A percentile compares a stretch with the other conserved stretches of the same genome.
phyloP scores from a whole-genome alignment of 2,329 filamentous ascomycete species.

The Clonostachys chloroleuca region DNA sequence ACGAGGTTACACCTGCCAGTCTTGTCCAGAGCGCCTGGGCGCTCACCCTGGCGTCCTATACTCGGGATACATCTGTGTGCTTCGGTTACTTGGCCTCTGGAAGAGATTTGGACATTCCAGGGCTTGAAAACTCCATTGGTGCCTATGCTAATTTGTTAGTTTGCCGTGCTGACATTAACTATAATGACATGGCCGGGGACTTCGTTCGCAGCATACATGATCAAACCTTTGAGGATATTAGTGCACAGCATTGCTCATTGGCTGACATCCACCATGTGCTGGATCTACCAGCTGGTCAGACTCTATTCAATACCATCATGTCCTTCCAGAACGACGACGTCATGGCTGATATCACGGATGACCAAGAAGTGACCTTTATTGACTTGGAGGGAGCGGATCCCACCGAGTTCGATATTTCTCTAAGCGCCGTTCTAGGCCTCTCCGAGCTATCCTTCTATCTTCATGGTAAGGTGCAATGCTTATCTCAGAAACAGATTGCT shows the following conservation, averaged over 20 bases:
- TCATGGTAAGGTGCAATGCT: neutral
- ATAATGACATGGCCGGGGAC: neutral
- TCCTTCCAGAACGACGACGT: neutral
- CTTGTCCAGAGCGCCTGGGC: slow-evolving; percentile 1
- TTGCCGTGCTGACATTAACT: neutral
- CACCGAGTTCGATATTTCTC: no score
- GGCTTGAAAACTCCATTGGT: slow-evolving; percentile 4
- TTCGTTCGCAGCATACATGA: neutral
- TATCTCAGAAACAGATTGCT: no score
- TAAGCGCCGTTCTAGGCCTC: no score
- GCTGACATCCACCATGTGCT: slow-evolving; percentile 5
- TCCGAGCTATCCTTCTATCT: no score
- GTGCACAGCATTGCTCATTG: slow-evolving; percentile 5
- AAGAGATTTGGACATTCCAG: slow-evolving; percentile 4
- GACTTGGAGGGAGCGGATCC: no score
- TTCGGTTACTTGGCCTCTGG: slow-evolving; percentile 6
- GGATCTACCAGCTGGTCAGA: neutral
- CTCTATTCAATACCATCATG: slow-evolving; percentile 9
- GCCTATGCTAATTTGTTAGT: slow-evolving; percentile 4
- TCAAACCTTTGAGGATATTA: slow-evolving; percentile 5
- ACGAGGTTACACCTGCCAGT: slow-evolving; percentile 1
- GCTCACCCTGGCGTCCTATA: neutral
- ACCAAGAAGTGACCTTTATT: neutral
- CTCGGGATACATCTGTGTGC: slow-evolving; percentile 1
- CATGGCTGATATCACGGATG: neutral